phyloP scores from a whole-genome alignment of 2,329 filamentous ascomycete species.

The Annulohypoxylon truncatum region DNA sequence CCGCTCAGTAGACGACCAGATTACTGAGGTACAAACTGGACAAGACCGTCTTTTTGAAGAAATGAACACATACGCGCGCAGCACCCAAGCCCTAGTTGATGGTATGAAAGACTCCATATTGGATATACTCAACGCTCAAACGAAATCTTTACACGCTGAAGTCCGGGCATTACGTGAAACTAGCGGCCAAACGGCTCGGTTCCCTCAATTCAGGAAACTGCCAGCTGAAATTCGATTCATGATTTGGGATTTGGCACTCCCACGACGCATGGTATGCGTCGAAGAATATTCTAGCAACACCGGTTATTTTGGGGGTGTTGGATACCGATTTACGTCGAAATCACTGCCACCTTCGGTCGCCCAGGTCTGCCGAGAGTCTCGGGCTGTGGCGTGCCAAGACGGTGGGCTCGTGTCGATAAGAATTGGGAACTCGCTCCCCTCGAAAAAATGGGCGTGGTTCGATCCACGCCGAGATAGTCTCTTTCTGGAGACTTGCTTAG shows the following conservation, averaged over 20 bases:
- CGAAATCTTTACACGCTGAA: background rate
- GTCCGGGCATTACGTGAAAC: background rate
- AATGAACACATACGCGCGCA: background rate
- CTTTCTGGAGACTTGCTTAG: background rate
- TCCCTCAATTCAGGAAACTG: conserved; percentile 25
- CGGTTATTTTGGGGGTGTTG: background rate
- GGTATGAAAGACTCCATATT: background rate
- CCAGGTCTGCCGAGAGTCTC: conserved; percentile 29
- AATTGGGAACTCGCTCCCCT: background rate
- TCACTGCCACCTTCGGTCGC: conserved; percentile 14
- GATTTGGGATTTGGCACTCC: conserved; percentile 31
- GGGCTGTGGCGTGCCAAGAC: conserved; percentile 13
- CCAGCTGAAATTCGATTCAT: conserved; percentile 36
- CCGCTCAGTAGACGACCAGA: conserved; percentile 2
- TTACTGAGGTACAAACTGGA: background rate
- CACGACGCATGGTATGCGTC: conserved; percentile 2
- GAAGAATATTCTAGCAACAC: background rate
- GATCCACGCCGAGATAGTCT: conserved; percentile 22
- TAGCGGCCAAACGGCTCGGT: background rate
- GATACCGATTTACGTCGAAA: background rate
- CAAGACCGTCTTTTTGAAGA: background rate
- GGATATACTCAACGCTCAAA: background rate
- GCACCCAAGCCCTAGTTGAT: background rate
- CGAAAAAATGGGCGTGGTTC: conserved; percentile 20
- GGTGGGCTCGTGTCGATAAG: conserved; percentile 5